Percentiles rank a stretch among this genome's conserved stretches.
Conservation (phyloP, 257 asterid species). For the Plectranthus barbatus region DNA sequence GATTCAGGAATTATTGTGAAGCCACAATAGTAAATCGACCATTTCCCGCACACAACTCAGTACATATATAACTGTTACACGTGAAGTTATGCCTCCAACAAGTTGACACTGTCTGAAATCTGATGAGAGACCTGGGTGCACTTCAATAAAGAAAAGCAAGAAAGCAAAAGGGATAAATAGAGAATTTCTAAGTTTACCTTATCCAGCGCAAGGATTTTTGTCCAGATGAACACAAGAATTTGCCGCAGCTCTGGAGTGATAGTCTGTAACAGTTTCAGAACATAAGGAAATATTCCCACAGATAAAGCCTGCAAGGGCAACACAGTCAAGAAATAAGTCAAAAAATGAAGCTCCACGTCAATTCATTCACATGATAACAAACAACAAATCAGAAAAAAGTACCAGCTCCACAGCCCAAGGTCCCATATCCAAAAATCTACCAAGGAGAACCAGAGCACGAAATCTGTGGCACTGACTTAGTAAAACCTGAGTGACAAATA, state of each 20-base stretch:
- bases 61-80: no score
- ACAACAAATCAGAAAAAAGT: conserved; percentile 17
- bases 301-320: conserved; percentile 71
- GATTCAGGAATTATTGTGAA: no score
- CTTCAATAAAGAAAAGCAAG: no score
- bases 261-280: conserved; percentile 89
- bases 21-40: no score
- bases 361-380: conserved; percentile 1
- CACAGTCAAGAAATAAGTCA: background rate
- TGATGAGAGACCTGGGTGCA: no score
- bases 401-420: conserved; percentile 99
- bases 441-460: conserved; percentile 97
- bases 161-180: no score
- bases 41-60: background rate
- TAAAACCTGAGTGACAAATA: conserved; percentile 54
- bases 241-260: conserved; percentile 93
- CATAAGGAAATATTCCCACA: conserved; percentile 98
- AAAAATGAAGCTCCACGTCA: background rate
- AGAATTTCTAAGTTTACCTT: no score
- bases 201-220: conserved; percentile 94
- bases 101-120: no score
- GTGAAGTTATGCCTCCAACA: no score
- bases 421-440: conserved; percentile 99
- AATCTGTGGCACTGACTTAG: conserved; percentile 98
- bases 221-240: conserved; percentile 97